A percentile compares a stretch with the other conserved stretches of the same genome.
Conservation (phyloP, 2,329 filamentous ascomycete species). For the Pseudocercospora pini-densiflorae region DNA sequence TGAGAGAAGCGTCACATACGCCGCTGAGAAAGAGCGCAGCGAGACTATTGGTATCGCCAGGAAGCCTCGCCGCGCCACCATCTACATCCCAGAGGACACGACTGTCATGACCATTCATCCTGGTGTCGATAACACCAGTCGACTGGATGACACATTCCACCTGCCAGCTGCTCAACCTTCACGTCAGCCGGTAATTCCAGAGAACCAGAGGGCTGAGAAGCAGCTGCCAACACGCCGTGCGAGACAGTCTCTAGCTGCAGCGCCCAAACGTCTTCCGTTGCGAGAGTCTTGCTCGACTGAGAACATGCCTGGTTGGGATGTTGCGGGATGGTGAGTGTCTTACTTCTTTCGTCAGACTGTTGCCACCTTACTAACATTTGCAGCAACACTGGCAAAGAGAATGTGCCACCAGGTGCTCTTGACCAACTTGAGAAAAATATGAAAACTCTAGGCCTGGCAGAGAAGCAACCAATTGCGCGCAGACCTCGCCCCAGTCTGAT, state of each 20-base stretch:
- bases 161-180: background rate
- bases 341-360: background rate
- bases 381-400: constrained; percentile 65
- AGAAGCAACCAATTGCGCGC: background rate
- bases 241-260: constrained; percentile 49
- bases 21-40: constrained; percentile 5
- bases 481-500: constrained; percentile 21
- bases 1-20: constrained; percentile 1
- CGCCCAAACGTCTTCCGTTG: constrained; percentile 57
- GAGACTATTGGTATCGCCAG: constrained; percentile 26
- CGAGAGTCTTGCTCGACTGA: constrained; percentile 39
- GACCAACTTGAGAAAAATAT: constrained; percentile 10
- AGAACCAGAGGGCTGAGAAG: background rate
- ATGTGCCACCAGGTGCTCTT: constrained; percentile 58
- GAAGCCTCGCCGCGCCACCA: constrained; percentile 52
- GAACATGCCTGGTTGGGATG: constrained; percentile 40
- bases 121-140: constrained; percentile 42
- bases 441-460: background rate
- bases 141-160: constrained; percentile 40
- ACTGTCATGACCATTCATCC: constrained; percentile 58
- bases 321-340: constrained; percentile 45
- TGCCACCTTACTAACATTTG: constrained; percentile 2
- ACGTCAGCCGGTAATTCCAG: background rate
- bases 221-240: constrained; percentile 34
- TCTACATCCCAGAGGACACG: constrained; percentile 58